Conservation (phyloP, 345 rosid species). For the Populus alba region DNA sequence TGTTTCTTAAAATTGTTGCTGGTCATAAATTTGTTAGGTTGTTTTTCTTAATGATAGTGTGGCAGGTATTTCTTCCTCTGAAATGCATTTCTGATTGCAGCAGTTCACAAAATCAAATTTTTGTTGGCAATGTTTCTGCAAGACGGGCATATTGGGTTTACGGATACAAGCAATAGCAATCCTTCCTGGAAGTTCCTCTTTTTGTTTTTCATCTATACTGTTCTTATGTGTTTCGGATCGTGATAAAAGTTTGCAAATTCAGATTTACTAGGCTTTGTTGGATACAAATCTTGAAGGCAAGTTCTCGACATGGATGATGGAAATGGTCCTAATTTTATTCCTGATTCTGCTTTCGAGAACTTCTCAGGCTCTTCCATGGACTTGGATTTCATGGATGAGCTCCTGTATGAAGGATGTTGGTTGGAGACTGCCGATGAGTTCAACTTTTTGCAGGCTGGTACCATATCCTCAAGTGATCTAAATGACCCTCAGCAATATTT, state of each 20-base stretch:
- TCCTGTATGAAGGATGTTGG: conserved; percentile 81
- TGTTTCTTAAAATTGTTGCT: background rate
- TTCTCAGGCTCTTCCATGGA: conserved; percentile 61
- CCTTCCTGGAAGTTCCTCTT: conserved; percentile 66
- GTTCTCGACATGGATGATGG: conserved; percentile 50
- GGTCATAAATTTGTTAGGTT: background rate
- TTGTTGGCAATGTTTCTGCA: conserved; percentile 70
- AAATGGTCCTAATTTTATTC: conserved; percentile 35
- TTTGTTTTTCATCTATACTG: conserved; percentile 58
- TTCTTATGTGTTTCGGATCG: conserved; percentile 50
- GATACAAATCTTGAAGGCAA: conserved; percentile 32
- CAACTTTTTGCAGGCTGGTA: conserved; percentile 34
- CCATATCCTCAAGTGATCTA: conserved; percentile 29
- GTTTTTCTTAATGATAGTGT: conserved; percentile 17
- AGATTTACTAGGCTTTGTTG: conserved; percentile 27
- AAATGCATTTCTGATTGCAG: conserved; percentile 65
- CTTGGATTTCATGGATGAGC: conserved; percentile 85
- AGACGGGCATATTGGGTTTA: conserved; percentile 51
- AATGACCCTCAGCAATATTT: conserved; percentile 25
- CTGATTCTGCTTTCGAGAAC: conserved; percentile 41
- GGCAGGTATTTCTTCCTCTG: conserved; percentile 45
- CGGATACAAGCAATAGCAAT: conserved; percentile 41
- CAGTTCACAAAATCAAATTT: conserved; percentile 51
- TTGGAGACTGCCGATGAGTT: conserved; percentile 55
- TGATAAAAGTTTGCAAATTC: conserved; percentile 31